A percentile compares a stretch with the other conserved stretches of the same genome.
Conservation (phyloP, 2,329 filamentous ascomycete species). For the Phialocephala sp. region DNA sequence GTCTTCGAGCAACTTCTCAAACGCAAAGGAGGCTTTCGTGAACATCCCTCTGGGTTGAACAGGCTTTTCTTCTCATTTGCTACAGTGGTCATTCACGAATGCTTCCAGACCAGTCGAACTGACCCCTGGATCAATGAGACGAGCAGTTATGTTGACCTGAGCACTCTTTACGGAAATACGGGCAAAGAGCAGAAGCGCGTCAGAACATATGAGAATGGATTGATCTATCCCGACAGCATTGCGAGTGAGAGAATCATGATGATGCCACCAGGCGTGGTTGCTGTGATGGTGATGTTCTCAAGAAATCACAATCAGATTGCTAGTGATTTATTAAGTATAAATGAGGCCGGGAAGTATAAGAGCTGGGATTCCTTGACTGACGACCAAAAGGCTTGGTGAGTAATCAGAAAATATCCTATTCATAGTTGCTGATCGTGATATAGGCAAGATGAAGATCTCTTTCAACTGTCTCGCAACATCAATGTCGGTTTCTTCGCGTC, state of each 20-base stretch:
- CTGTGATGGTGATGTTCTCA: conserved; percentile 50
- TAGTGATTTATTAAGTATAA: conserved; percentile 47
- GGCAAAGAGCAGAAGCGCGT: conserved; percentile 49
- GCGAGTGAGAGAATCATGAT: conserved; percentile 53
- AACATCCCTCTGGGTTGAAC: conserved; percentile 52
- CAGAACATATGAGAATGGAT: conserved; percentile 50
- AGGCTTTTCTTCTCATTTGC: conserved; percentile 54
- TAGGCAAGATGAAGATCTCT: conserved; percentile 55
- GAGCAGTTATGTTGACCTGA: conserved; percentile 53
- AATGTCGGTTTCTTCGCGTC: conserved; percentile 54
- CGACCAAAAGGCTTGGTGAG: conserved; percentile 47
- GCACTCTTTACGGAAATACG: conserved; percentile 53
- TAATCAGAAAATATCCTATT: neutral
- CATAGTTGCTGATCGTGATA: conserved; percentile 3
- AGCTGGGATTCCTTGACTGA: conserved; percentile 47
- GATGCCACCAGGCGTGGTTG: conserved; percentile 53
- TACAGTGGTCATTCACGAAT: conserved; percentile 54
- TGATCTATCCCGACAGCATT: conserved; percentile 50
- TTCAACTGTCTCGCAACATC: conserved; percentile 52
- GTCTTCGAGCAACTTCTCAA: conserved; percentile 53
- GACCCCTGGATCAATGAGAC: conserved; percentile 53
- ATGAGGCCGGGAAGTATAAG: conserved; percentile 51
- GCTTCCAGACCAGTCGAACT: conserved; percentile 50
- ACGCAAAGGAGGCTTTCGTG: conserved; percentile 47
- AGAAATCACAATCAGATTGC: conserved; percentile 53